Percentiles rank a stretch among this genome's conserved stretches.
phyloP scores from a whole-genome alignment of 2,329 filamentous ascomycete species.

The Reticulascus tulasneorum region DNA sequence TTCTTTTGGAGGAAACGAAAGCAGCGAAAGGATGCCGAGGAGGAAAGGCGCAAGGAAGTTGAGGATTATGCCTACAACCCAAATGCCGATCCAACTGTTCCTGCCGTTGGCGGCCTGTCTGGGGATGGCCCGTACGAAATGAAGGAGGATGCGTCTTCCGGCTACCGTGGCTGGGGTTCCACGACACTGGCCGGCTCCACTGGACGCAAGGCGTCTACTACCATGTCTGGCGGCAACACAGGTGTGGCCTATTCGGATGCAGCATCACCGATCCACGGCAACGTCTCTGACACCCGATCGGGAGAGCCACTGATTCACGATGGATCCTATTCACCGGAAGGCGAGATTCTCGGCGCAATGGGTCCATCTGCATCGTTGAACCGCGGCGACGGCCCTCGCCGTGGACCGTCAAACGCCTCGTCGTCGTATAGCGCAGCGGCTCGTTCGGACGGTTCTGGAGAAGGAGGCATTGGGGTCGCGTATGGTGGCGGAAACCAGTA shows the following conservation, averaged over 20 bases:
- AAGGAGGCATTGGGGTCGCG: conserved; percentile 41
- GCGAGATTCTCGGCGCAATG: conserved; percentile 79
- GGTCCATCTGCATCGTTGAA: conserved; percentile 67
- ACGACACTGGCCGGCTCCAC: conserved; percentile 65
- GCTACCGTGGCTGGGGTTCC: conserved; percentile 93
- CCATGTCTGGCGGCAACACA: conserved; percentile 70
- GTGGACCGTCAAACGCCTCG: conserved; percentile 91
- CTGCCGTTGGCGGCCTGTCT: conserved; percentile 38
- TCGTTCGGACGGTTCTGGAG: conserved; percentile 65
- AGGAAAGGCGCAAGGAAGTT: conserved; percentile 89
- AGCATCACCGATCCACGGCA: conserved; percentile 62
- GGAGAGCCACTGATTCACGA: conserved; percentile 60
- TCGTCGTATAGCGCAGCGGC: conserved; percentile 86
- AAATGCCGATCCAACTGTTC: conserved; percentile 85
- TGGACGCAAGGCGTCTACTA: conserved; percentile 82
- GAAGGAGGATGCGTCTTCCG: conserved; percentile 68
- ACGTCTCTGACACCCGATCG: conserved; percentile 65
- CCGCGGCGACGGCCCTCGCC: conserved; percentile 67
- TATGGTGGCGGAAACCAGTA: conserved; percentile 44
- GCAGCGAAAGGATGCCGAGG: conserved; percentile 77
- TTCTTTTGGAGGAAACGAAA: conserved; percentile 89
- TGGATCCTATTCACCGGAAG: conserved; percentile 57
- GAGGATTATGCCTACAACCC: conserved; percentile 98
- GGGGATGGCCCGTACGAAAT: conserved; percentile 63
- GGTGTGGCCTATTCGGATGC: conserved; percentile 70